phyloP scores from a whole-genome alignment of 768 basidiomycete species.

The Gymnopilus dilepis region DNA sequence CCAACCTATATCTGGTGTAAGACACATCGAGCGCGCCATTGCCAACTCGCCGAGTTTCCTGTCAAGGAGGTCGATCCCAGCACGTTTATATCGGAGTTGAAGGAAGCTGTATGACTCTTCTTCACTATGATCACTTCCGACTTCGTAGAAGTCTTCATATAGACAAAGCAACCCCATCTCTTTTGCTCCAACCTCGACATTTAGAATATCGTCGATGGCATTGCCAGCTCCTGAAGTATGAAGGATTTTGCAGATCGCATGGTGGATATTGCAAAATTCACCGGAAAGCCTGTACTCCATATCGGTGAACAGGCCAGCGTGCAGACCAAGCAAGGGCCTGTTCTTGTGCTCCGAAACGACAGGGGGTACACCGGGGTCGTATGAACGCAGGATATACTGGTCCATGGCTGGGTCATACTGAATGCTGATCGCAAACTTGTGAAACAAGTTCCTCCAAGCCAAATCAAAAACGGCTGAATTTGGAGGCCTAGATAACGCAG shows the following conservation, averaged over 20 bases:
- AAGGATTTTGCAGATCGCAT: neutral
- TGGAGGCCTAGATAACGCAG: neutral
- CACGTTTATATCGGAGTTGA: neutral
- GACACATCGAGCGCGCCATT: neutral
- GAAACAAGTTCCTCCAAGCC: neutral
- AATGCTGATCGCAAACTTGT: neutral
- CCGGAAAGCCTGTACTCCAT: neutral
- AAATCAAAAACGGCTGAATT: neutral
- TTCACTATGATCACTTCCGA: neutral
- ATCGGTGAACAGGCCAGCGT: neutral
- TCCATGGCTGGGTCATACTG: neutral
- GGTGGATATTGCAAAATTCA: slow-evolving; percentile 1
- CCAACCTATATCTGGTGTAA: neutral
- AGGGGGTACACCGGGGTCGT: neutral
- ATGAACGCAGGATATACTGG: neutral
- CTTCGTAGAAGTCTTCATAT: neutral
- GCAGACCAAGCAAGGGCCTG: neutral
- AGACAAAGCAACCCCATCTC: neutral
- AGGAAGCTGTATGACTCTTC: neutral
- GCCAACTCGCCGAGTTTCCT: neutral
- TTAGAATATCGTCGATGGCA: neutral
- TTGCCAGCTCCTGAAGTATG: neutral
- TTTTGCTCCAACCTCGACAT: neutral
- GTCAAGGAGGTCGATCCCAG: neutral
- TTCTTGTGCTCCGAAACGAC: neutral